Evolutionary conservation across 2,329 filamentous ascomycete genomes (phyloP), one percentile per base, ranked within the genome.

Genomic region (Apiospora malaysiana): DNA sequence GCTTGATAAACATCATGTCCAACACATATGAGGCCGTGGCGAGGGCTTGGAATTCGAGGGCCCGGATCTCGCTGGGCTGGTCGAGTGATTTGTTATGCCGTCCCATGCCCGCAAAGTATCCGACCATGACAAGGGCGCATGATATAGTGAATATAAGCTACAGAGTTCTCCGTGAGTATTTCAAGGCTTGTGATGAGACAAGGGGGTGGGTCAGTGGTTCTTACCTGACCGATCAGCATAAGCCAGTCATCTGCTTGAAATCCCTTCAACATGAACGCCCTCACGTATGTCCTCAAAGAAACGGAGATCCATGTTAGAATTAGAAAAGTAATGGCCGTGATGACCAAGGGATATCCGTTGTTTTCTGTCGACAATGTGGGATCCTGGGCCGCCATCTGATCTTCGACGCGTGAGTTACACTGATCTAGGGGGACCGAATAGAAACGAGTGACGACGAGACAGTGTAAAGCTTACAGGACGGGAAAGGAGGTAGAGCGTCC

Each of bases 1-100:
- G 78, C 78, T 89, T 89, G 78, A 88, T 84, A 72, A 89, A 84
- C 82, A 88, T 84, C 86, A 89, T 89, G 72, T 87, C 82, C 12
- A 84, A 73, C 63, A 88, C 79, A 70, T 88, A 88, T 2, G 83
- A 83, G 8, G 82, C 84, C 0, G 86, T 85, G 14, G 85, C 84
- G 42, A 88, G 74, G 32, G 86, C 84, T 80, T 88, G 86, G 79
- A 83, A 88, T 82, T 87, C 87, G 59, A 87, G 79, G 8, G 84
- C 85, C n/a, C 79, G 76, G 25, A 87, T 83, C 68, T 83, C 81
- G 21, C 81, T 76, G 12, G 76, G 73, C 47, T 84, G 76, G 14
- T 79, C 72, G 12, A 88, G 79, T 4, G 85, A 83, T 66, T 72
- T 77, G 73, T 88, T 86, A 71, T 88, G 86, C 45, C 79, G 79